A percentile compares a stretch with the other conserved stretches of the same genome.
phyloP scores from a whole-genome alignment of 129 eudicot genomes.

The Flaveria brownii region DNA sequence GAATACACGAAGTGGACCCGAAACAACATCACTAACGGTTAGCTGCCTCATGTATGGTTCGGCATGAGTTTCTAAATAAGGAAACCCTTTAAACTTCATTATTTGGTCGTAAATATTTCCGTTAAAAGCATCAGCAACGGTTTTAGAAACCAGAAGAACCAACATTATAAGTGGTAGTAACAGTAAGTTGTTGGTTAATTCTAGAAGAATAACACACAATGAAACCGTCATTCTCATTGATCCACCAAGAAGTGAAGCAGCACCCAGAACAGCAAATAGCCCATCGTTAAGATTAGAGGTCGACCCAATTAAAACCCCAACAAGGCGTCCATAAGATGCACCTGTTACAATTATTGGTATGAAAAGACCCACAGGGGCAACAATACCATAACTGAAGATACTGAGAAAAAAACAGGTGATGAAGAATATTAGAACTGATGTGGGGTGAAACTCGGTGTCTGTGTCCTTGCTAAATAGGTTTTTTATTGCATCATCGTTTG shows the following conservation, averaged over 20 bases:
- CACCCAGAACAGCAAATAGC: constrained; percentile 82
- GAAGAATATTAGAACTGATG: constrained; percentile 69
- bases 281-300: constrained; percentile 74
- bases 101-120: constrained; percentile 72
- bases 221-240: constrained; percentile 96
- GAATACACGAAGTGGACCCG: constrained; percentile 79
- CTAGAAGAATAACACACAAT: constrained; percentile 76
- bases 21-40: constrained; percentile 74
- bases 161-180: constrained; percentile 78
- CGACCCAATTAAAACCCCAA: constrained; percentile 67
- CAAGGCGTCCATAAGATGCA: constrained; percentile 84
- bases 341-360: constrained; percentile 89
- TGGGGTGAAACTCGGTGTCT: constrained; percentile 63
- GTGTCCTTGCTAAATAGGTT: constrained; percentile 78
- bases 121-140: constrained; percentile 80
- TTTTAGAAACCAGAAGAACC: constrained; percentile 84
- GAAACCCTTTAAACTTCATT: constrained; percentile 76
- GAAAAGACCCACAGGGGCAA: constrained; percentile 84
- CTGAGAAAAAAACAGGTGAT: constrained; percentile 74
- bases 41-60: constrained; percentile 96
- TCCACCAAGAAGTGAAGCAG: constrained; percentile 94
- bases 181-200: constrained; percentile 72
- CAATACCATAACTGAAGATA: constrained; percentile 79
- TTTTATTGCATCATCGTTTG: constrained; percentile 88
- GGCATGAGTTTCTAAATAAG: constrained; percentile 77